Evolutionary conservation across 2,329 filamentous ascomycete species (phyloP).

Genomic region (Chrysoporthe deuterocubensis): DNA sequence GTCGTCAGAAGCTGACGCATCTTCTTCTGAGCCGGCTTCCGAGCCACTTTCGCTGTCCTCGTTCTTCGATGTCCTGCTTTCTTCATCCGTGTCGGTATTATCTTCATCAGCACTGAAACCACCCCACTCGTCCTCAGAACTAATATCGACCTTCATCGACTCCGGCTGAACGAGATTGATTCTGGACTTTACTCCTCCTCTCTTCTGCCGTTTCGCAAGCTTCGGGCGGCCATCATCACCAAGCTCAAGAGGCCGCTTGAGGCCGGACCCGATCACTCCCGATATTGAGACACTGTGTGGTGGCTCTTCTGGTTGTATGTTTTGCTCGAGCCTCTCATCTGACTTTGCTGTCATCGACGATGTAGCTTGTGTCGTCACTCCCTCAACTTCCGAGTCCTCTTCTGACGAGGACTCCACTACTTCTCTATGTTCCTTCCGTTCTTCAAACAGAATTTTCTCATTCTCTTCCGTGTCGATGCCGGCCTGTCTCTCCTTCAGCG

Average conservation of each 20-base stretch:
- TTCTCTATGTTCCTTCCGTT: conserved; percentile 38
- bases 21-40: conserved; percentile 28
- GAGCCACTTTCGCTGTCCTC: not conserved
- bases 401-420: conserved; percentile 34
- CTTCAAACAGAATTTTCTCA: conserved; percentile 58
- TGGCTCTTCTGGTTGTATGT: not conserved
- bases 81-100: conserved; percentile 36
- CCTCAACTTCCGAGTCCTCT: conserved; percentile 39
- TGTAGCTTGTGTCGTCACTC: conserved; percentile 19
- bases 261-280: conserved; percentile 66
- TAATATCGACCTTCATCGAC: conserved; percentile 39
- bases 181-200: conserved; percentile 64
- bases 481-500: conserved; percentile 66
- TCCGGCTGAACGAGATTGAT: conserved; percentile 49
- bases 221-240: conserved; percentile 80
- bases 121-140: conserved; percentile 55
- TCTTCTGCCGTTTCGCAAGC: conserved; percentile 80
- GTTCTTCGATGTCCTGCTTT: conserved; percentile 28
- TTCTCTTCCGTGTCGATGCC: conserved; percentile 61
- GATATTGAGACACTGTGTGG: not conserved
- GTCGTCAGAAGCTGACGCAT: conserved; percentile 35
- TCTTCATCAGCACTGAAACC: conserved; percentile 57
- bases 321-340: not conserved
- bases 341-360: not conserved
- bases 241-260: conserved; percentile 84